Evolutionary conservation across 208 protist species (phyloP), one percentile per base, ranked within the genome.

Genomic region (Trypanosoma congolense): DNA sequence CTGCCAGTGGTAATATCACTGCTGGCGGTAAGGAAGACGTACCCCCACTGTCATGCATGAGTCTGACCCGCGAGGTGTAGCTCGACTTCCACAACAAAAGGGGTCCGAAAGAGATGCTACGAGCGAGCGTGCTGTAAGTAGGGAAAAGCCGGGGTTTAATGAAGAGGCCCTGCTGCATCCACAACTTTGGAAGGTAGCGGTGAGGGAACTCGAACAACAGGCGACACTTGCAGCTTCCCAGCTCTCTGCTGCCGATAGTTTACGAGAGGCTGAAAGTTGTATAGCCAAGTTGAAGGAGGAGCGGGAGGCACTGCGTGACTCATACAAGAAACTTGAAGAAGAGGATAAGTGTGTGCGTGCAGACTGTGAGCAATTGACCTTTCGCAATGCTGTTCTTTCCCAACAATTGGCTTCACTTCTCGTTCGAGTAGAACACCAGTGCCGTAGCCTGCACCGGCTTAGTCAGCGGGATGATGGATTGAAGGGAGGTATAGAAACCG

Each of bases 361-460:
- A 6, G 83, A 90, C 36, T 70, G 75, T 46, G 71, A 85, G 65
- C 59, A 75, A 12, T 44, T 90, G 61, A 58, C 61, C 18, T 90
- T 77, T 47, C 76, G 79, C n/a, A 90, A 87, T 63, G 49, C 51
- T 25, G 77, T 90, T 1, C 72, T 90, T n/a, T 73, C 76, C 0
- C 80, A 90, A 56, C 83, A 90, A 35, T 63, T 90, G 21, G 61
- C 71, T 22, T 90, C 83, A 4, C 61, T 90, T 19, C 54, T 90
- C 4, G 75, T 80, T 24, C 70, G 74, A 44, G 57, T 78, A 2
- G 74, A 90, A 43, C 55, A 25, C 28, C 59, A 77, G 45, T 51
- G 55, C 12, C 61, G 68, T 9, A 29, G 41, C 46, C 28, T 58
- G 38, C 38, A 58, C 18, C 55, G 47, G 30, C 25, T 19, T 26